These are phyloP conservation scores for Microdochium nivale DNA, from an alignment of 2,329 filamentous ascomycete species.

Conservation along the genomic window DNA sequence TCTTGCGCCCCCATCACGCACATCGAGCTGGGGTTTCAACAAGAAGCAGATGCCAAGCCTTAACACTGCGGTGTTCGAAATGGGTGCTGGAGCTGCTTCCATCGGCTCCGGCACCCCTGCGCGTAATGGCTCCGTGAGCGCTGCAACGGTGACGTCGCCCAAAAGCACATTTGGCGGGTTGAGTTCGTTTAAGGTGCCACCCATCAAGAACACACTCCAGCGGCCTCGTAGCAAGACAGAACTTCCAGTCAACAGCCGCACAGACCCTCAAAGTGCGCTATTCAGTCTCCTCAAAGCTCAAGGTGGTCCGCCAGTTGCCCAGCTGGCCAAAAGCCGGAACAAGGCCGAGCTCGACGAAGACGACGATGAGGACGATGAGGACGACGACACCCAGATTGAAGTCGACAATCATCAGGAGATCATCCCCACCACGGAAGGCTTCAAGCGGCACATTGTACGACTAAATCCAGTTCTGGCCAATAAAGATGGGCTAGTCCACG, in stretches of 20 bases:
- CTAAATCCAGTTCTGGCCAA: conserved; percentile 64
- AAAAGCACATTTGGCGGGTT: conserved; percentile 39
- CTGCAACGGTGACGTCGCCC: conserved; percentile 42
- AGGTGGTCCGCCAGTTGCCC: conserved; percentile 45
- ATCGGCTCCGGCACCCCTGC: conserved; percentile 45
- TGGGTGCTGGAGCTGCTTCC: conserved; percentile 45
- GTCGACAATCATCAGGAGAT: conserved; percentile 57
- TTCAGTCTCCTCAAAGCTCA: conserved; percentile 41
- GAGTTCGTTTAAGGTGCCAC: conserved; percentile 27
- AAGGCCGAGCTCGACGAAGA: conserved; percentile 47
- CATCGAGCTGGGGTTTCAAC: conserved; percentile 37
- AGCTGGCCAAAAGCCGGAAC: conserved; percentile 28
- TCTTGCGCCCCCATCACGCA: conserved; percentile 41
- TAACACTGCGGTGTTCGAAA: conserved; percentile 48
- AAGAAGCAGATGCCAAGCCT: conserved; percentile 46
- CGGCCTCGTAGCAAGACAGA: conserved; percentile 49
- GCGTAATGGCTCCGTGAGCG: conserved; percentile 52
- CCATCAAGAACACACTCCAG: conserved; percentile 37
- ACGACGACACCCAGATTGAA: conserved; percentile 56
- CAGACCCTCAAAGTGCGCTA: conserved; percentile 28
- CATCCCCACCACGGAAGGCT: conserved; percentile 65
- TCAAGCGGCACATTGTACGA: conserved; percentile 62
- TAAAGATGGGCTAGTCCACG: conserved; percentile 19
- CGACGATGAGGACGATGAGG: conserved; percentile 44
- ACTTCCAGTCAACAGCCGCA: conserved; percentile 28